A percentile compares a stretch with the other conserved stretches of the same genome.
phyloP scores from a whole-genome alignment of 305 asterid genomes.

The Fraxinus ornus region DNA sequence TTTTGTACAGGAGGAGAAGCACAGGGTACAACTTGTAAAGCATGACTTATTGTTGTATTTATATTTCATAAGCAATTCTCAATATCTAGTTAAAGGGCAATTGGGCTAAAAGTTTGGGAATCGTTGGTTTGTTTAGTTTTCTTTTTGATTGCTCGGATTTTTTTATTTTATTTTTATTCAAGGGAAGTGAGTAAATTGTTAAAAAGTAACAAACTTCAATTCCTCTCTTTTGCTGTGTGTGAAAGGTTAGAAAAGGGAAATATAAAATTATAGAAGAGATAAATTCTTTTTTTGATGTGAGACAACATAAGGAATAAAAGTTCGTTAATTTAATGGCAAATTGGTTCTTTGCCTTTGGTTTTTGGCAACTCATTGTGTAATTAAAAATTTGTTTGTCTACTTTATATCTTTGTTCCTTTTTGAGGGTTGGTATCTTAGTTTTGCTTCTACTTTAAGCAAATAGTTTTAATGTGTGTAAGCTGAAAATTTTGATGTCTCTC shows the following conservation, averaged over 20 bases:
- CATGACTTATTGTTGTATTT: neutral
- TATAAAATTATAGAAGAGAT: slow-evolving; percentile 17
- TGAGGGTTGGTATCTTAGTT: slow-evolving; percentile 46
- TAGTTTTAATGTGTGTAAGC: slow-evolving; percentile 24
- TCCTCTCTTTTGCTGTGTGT: neutral
- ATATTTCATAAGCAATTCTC: slow-evolving; percentile 6
- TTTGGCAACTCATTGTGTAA: slow-evolving; percentile 16
- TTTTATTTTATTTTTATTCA: neutral
- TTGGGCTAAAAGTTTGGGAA: slow-evolving; percentile 6
- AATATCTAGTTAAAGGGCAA: neutral
- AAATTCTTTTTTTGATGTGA: slow-evolving; percentile 9
- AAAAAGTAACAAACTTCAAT: neutral
- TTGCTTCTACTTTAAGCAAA: slow-evolving; percentile 69
- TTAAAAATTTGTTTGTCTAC: slow-evolving; percentile 20
- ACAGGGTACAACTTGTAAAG: neutral
- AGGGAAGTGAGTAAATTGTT: neutral
- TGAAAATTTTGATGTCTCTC: slow-evolving; percentile 26
- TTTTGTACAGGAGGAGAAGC: slow-evolving; percentile 17
- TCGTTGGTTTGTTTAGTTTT: neutral
- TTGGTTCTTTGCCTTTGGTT: slow-evolving; percentile 23
- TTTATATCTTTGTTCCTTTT: slow-evolving; percentile 33
- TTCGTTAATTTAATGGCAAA: slow-evolving; percentile 10
- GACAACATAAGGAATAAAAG: slow-evolving; percentile 29
- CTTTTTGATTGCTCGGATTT: slow-evolving; percentile 8
- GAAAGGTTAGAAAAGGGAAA: slow-evolving; percentile 9